Evolutionary conservation across 2,329 filamentous ascomycete genomes (phyloP).

Genomic region (Dactylellina sp.): DNA sequence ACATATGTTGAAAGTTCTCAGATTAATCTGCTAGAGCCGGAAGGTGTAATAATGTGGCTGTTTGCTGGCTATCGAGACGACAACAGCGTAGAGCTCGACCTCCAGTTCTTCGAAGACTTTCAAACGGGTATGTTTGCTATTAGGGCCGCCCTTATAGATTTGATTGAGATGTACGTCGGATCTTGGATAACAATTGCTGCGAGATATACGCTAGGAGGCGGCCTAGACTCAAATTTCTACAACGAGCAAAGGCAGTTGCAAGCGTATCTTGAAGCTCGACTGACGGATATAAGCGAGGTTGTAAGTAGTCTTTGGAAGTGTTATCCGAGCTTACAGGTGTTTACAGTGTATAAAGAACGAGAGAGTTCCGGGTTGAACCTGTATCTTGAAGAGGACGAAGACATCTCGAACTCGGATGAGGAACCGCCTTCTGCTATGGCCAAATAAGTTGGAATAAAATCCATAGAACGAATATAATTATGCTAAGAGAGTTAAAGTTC

Average conservation of each 20-base stretch:
- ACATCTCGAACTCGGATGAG: background rate
- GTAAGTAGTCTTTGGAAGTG: background rate
- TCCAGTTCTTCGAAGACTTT: slow-evolving; percentile 27
- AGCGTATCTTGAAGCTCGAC: slow-evolving; percentile 18
- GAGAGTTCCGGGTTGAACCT: background rate
- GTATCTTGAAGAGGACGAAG: slow-evolving; percentile 5
- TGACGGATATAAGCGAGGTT: slow-evolving; percentile 11
- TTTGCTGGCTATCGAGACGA: slow-evolving; percentile 11
- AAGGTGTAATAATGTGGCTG: slow-evolving; percentile 9
- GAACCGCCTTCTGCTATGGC: background rate
- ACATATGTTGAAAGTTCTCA: background rate
- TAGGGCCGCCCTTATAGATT: background rate
- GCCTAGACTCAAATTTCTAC: slow-evolving; percentile 20
- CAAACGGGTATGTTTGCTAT: slow-evolving; percentile 1
- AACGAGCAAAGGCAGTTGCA: slow-evolving; percentile 19
- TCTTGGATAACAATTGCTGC: slow-evolving; percentile 11
- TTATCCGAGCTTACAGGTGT: background rate
- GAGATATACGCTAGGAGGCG: slow-evolving; percentile 9
- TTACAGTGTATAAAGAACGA: slow-evolving; percentile 3
- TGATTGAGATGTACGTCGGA: slow-evolving; percentile 6
- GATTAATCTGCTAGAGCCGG: background rate
- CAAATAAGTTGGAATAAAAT: too few species aligned
- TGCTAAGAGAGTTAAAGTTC: too few species aligned
- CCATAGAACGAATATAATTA: too few species aligned
- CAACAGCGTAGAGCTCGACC: slow-evolving; percentile 6